Evolutionary conservation across 1,139 yeast species (phyloP).

Genomic region (Blastobotrys arbuscula): DNA sequence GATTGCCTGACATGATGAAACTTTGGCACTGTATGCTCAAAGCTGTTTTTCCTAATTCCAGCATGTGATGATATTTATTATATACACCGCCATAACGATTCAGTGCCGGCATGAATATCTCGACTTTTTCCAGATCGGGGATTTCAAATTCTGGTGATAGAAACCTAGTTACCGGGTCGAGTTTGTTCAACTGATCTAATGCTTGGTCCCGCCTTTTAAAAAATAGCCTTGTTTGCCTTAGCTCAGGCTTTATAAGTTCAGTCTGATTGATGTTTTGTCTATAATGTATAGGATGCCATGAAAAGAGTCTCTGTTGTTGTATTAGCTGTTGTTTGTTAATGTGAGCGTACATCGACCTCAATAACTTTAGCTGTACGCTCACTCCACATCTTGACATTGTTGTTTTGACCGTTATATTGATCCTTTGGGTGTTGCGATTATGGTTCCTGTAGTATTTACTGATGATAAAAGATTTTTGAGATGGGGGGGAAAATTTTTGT

Average conservation of each 20-base stretch:
- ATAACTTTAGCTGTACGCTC: not conserved
- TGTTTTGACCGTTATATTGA: not conserved
- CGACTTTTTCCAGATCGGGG: constrained; percentile 1
- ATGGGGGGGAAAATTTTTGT: not conserved
- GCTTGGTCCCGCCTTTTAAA: not conserved
- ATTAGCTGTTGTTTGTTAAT: not conserved
- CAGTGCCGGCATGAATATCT: constrained; percentile 3
- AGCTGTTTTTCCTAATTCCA: constrained; percentile 6
- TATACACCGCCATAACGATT: not conserved
- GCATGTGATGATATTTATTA: not conserved
- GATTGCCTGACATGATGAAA: constrained; percentile 6
- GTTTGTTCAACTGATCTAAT: not conserved
- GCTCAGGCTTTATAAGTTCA: not conserved
- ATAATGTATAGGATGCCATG: not conserved
- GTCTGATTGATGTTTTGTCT: not conserved
- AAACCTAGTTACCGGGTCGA: not conserved
- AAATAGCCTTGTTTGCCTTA: not conserved
- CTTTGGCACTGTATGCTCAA: constrained; percentile 6
- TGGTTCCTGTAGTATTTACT: not conserved
- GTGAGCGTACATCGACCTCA: not conserved
- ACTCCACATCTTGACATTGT: not conserved
- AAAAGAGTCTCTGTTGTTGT: not conserved
- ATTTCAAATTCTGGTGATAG: not conserved
- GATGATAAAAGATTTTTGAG: not conserved
- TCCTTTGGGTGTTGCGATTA: not conserved